Percentiles rank a stretch among this genome's conserved stretches.
Evolutionary conservation across 805 yeast species (phyloP).

Genomic region (Candida xiaguanensis): DNA sequence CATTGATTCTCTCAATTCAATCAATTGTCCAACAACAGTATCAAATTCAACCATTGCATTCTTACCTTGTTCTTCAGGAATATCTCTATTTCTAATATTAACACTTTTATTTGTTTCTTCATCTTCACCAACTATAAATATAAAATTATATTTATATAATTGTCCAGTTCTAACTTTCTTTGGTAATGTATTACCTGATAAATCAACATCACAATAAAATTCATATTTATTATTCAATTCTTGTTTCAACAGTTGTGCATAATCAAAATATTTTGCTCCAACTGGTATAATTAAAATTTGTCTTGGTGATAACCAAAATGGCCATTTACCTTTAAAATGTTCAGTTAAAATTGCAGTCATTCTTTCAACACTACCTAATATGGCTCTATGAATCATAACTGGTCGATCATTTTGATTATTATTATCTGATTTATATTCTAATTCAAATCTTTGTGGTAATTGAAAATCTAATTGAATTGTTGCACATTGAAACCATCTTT

Average conservation of each 20-base stretch:
- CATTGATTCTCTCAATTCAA: conserved; percentile 64
- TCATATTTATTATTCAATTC: conserved; percentile 61
- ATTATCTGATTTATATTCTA: conserved; percentile 68
- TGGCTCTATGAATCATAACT: conserved; percentile 99
- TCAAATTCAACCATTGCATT: conserved; percentile 75
- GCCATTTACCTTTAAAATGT: conserved; percentile 99
- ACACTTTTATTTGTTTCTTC: conserved; percentile 79
- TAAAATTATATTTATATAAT: conserved; percentile 88
- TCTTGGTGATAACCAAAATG: conserved; percentile 99
- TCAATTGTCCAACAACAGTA: conserved; percentile 66
- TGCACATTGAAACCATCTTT: conserved; percentile 98
- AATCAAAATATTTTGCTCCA: conserved; percentile 87
- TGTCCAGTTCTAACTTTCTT: conserved; percentile 98
- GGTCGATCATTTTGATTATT: conserved; percentile 74
- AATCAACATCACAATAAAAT: conserved; percentile 89
- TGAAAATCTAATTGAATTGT: conserved; percentile 99
- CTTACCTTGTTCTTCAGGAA: conserved; percentile 89
- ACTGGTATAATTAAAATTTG: conserved; percentile 96
- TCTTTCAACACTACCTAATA: conserved; percentile 97
- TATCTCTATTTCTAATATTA: conserved; percentile 95
- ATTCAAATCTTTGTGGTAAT: conserved; percentile 88
- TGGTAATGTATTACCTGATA: conserved; percentile 92
- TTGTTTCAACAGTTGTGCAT: conserved; percentile 79
- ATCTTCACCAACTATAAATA: conserved; percentile 95
- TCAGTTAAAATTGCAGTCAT: conserved; percentile 98